Conservation (phyloP, 108 stramenopile genomes). For the Cyclotella sp. region DNA sequence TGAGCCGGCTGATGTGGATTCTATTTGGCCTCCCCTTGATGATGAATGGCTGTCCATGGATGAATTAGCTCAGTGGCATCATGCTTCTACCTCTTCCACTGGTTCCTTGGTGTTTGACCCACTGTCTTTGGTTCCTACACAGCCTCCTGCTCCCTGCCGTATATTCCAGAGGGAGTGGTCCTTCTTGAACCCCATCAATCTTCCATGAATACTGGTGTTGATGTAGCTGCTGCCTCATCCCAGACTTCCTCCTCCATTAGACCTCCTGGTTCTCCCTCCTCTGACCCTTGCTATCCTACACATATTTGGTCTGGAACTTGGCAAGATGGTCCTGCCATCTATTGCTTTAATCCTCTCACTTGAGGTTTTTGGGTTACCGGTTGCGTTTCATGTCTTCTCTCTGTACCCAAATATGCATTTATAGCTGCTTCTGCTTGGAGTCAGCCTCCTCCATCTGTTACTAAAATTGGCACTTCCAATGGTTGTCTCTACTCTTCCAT, state of each 20-base stretch:
- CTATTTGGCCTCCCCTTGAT: neutral
- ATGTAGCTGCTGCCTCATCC: neutral
- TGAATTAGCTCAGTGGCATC: neutral
- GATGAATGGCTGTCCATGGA: slow-evolving; percentile 1
- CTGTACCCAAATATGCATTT: neutral
- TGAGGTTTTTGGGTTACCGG: neutral
- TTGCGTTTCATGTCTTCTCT: neutral
- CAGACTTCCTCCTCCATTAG: neutral
- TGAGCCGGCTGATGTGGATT: neutral
- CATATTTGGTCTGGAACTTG: neutral
- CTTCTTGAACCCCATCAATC: too few species aligned
- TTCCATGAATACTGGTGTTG: neutral
- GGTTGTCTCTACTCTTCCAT: neutral
- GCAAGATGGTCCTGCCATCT: neutral
- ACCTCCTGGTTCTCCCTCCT: neutral
- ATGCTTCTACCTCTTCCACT: neutral
- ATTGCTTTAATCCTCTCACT: neutral
- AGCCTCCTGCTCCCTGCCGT: neutral
- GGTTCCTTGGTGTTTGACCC: neutral
- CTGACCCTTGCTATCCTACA: neutral
- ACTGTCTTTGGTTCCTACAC: neutral
- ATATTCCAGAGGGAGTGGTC: neutral
- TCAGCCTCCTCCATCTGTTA: neutral
- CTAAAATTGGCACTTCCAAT: neutral
- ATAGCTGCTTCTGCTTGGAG: neutral